Percentiles rank a stretch among this genome's conserved stretches.
Evolutionary conservation across 2,329 filamentous ascomycete species (phyloP).

Genomic region (Aspergillus neoniger): DNA sequence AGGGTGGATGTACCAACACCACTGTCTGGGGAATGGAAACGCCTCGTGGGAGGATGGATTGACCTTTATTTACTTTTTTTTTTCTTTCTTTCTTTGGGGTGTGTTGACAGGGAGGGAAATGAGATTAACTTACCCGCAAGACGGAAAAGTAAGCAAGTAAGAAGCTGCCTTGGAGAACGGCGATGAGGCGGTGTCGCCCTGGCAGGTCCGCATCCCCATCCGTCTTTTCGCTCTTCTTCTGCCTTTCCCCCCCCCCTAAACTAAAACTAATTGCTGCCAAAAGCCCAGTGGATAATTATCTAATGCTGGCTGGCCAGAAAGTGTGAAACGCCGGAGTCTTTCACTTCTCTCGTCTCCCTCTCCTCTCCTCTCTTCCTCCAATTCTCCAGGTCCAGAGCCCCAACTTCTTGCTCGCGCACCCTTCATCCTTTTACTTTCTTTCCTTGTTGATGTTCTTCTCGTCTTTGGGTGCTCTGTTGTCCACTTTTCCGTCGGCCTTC

Average conservation of each 20-base stretch:
- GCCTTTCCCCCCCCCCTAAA: neutral
- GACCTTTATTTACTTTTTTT: neutral
- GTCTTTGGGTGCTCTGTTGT: constrained; percentile 13
- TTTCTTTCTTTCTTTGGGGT: neutral
- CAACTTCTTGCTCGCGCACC: constrained; percentile 16
- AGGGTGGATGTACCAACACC: neutral
- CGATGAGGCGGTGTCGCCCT: constrained; percentile 12
- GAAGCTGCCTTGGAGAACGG: neutral
- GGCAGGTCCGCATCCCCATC: neutral
- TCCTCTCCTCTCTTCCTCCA: constrained; percentile 9
- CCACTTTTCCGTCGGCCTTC: neutral
- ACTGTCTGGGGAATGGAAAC: neutral
- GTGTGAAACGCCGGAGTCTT: constrained; percentile 29
- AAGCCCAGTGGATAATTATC: constrained; percentile 19
- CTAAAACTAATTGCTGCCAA: constrained; percentile 11
- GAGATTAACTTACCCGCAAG: neutral
- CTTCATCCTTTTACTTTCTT: constrained; percentile 12
- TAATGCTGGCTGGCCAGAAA: constrained; percentile 25
- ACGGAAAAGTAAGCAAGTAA: neutral
- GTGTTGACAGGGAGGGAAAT: neutral
- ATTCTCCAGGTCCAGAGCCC: constrained; percentile 6
- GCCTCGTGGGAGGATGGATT: neutral
- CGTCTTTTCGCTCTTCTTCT: neutral
- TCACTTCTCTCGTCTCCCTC: constrained; percentile 16
- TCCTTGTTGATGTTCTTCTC: constrained; percentile 14